Conservation (phyloP, 305 asterid species). For the Euphrasia arctica region DNA sequence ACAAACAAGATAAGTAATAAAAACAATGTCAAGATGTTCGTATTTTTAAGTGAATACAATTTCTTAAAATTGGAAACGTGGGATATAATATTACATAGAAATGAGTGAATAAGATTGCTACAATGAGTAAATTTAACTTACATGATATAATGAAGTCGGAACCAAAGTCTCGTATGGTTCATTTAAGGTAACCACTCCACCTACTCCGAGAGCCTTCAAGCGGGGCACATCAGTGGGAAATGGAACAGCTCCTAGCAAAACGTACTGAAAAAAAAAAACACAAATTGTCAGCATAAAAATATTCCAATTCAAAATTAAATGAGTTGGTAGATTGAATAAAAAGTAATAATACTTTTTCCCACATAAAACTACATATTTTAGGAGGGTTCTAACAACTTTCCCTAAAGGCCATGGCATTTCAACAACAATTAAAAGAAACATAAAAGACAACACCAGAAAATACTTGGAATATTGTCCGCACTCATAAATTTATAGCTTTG, state of each 20-base stretch:
- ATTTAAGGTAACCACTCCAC: conserved; percentile 87
- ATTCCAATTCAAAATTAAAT: neutral
- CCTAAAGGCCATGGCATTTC: conserved; percentile 14
- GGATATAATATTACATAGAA: neutral
- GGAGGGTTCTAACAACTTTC: neutral
- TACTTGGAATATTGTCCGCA: conserved; percentile 15
- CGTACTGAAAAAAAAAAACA: conserved; percentile 40
- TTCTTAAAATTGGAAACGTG: neutral
- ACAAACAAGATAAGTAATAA: neutral
- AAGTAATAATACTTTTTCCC: neutral
- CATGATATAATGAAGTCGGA: conserved; percentile 68
- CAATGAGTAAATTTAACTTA: conserved; percentile 28
- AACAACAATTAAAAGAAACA: conserved; percentile 20
- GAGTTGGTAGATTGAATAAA: neutral
- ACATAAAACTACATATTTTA: no score
- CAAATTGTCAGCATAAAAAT: neutral
- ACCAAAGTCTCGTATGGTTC: conserved; percentile 91
- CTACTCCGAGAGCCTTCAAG: conserved; percentile 78
- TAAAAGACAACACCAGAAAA: conserved; percentile 22
- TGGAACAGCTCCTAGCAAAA: conserved; percentile 60
- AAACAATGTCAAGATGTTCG: neutral
- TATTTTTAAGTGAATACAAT: neutral
- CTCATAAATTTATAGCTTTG: conserved; percentile 21
- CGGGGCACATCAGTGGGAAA: conserved; percentile 75
- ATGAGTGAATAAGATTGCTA: neutral